These are phyloP conservation scores for Aspergillus caelatus DNA, from an alignment of 2,329 filamentous ascomycete genomes.

Conservation along the genomic window DNA sequence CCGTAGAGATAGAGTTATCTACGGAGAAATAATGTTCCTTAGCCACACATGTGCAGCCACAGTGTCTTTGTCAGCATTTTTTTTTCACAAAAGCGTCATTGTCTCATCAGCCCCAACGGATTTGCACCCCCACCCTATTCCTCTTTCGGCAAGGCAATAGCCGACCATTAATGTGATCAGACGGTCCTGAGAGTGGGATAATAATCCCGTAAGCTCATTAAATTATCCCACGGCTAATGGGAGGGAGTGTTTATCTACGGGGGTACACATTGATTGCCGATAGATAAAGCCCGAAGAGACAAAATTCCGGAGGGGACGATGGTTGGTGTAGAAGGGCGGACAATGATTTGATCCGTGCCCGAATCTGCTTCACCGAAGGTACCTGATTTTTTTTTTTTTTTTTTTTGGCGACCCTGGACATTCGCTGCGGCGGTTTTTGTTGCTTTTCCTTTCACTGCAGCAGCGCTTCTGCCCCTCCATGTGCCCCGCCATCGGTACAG, in stretches of 20 bases:
- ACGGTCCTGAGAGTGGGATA: neutral
- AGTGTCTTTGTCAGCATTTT: neutral
- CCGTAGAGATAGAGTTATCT: conserved; percentile 9
- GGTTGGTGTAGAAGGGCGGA: conserved; percentile 1
- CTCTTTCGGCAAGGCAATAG: conserved; percentile 24
- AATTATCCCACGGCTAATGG: conserved; percentile 5
- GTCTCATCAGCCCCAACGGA: conserved; percentile 9
- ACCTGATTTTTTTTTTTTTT: conserved; percentile 11
- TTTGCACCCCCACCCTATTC: conserved; percentile 37
- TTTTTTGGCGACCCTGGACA: neutral
- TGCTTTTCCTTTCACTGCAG: neutral
- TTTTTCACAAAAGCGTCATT: neutral
- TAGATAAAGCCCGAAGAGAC: conserved; percentile 9
- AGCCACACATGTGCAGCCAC: conserved; percentile 8
- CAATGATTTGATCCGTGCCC: conserved; percentile 7
- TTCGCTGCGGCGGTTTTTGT: neutral
- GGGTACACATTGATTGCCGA: neutral
- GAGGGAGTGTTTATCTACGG: neutral
- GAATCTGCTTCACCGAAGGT: conserved; percentile 21
- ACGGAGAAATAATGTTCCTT: neutral
- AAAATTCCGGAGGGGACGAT: conserved; percentile 13
- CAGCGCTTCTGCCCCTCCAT: conserved; percentile 20
- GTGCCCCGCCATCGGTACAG: conserved; percentile 22
- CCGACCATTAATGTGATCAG: conserved; percentile 17
- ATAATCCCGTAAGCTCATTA: conserved; percentile 9